Conservation (phyloP, 1,139 yeast species). For the Blastobotrys proliferans region DNA sequence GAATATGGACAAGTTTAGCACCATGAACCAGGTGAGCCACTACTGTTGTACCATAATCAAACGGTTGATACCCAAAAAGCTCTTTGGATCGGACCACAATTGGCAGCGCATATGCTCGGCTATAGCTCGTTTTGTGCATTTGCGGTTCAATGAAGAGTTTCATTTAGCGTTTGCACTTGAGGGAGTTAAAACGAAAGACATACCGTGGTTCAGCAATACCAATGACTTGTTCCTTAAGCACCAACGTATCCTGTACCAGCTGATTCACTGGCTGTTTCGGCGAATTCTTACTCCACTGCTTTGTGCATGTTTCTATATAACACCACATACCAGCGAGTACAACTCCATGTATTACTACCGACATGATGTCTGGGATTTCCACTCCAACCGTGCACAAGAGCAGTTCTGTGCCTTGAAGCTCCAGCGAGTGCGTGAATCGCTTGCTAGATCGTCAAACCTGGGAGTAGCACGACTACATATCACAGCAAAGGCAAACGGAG, state of each 20-base stretch:
- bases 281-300: constrained; percentile 47
- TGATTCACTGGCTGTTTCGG: constrained; percentile 58
- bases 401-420: not conserved
- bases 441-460: constrained; percentile 15
- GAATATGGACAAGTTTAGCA: constrained; percentile 1
- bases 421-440: constrained; percentile 1
- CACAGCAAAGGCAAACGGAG: constrained; percentile 26
- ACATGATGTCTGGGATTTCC: constrained; percentile 54
- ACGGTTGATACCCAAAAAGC: constrained; percentile 46
- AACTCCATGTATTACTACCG: constrained; percentile 48
- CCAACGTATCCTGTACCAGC: constrained; percentile 35
- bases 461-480: constrained; percentile 27
- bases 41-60: constrained; percentile 20
- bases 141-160: constrained; percentile 33
- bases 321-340: constrained; percentile 45
- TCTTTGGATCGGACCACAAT: constrained; percentile 56
- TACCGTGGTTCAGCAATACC: constrained; percentile 43
- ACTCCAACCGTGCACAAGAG: constrained; percentile 32
- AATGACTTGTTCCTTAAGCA: constrained; percentile 20
- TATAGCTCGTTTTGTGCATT: constrained; percentile 41
- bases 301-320: constrained; percentile 60
- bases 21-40: constrained; percentile 3
- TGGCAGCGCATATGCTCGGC: constrained; percentile 40
- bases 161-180: constrained; percentile 31
- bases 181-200: constrained; percentile 38